Conservation (phyloP, 495 filamentous ascomycete species). For the Penicillium samsonianum region DNA sequence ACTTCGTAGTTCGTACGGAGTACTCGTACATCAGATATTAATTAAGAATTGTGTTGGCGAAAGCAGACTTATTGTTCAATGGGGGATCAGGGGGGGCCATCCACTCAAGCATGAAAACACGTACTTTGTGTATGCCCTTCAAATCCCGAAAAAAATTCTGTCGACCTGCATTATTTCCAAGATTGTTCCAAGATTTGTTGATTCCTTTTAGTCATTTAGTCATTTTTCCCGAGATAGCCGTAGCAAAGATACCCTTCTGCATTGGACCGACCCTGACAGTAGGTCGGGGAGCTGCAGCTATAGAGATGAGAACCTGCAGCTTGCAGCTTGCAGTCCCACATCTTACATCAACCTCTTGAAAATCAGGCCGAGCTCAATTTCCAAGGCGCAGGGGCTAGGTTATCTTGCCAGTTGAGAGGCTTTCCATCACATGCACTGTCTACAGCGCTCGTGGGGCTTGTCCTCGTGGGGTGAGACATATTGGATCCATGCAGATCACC, state of each 20-base stretch:
- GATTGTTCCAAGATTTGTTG: background rate
- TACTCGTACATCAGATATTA: background rate
- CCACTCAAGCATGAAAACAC: background rate
- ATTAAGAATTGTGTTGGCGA: background rate
- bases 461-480: slow-evolving; percentile 12
- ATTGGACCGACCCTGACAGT: background rate
- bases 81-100: background rate
- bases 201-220: background rate
- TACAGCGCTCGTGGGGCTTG: slow-evolving; percentile 4
- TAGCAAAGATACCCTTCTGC: background rate
- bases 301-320: no score
- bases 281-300: slow-evolving; percentile 2
- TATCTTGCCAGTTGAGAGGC: background rate
- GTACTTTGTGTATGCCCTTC: background rate
- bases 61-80: background rate
- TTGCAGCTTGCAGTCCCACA: slow-evolving; percentile 14
- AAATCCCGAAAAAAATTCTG: background rate
- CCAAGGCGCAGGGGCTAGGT: slow-evolving; percentile 3
- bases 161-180: background rate
- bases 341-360: slow-evolving; percentile 11
- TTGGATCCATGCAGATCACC: background rate
- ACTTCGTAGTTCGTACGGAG: background rate
- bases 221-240: background rate
- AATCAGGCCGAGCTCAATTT: slow-evolving; percentile 21
- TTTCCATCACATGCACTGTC: background rate